Conservation (phyloP, 176 grass and related monocot genomes). For the Alopecurus myosuroides region DNA sequence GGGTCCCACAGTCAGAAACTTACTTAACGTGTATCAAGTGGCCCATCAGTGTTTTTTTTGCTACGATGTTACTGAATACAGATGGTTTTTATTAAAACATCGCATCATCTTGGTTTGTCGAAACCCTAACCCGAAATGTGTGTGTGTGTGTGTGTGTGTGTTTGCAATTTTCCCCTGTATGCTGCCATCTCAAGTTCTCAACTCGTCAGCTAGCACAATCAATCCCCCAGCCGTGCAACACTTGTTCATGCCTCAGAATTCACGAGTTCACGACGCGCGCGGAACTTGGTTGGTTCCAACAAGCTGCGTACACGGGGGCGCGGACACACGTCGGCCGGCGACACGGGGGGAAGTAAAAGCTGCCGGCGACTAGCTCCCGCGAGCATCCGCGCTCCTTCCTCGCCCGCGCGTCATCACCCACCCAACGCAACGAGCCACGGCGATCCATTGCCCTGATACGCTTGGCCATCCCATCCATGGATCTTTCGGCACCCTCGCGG, state of each 20-base stretch:
- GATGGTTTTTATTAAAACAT: no score
- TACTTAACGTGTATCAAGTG: no score
- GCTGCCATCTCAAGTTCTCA: not conserved
- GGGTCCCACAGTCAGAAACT: no score
- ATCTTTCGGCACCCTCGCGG: not conserved
- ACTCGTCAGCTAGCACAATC: not conserved
- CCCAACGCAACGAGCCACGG: not conserved
- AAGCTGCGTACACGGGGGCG: not conserved
- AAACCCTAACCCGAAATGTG: no score
- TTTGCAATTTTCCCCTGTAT: no score
- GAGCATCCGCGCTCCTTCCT: conserved; percentile 2
- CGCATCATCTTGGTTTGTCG: no score
- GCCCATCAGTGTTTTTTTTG: no score
- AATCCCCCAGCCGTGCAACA: not conserved
- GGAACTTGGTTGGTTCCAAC: not conserved
- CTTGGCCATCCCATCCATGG: not conserved
- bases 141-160: no score
- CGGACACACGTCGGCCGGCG: conserved; percentile 29
- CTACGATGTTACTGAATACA: no score
- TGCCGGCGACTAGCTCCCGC: not conserved
- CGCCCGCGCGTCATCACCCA: not conserved
- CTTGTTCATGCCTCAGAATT: not conserved
- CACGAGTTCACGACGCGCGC: not conserved
- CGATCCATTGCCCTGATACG: conserved; percentile 20
- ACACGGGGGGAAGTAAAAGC: not conserved